These are phyloP conservation scores for Rhododendron griersonianum DNA, from an alignment of 148 eudicot genomes.

Conservation along the genomic window DNA sequence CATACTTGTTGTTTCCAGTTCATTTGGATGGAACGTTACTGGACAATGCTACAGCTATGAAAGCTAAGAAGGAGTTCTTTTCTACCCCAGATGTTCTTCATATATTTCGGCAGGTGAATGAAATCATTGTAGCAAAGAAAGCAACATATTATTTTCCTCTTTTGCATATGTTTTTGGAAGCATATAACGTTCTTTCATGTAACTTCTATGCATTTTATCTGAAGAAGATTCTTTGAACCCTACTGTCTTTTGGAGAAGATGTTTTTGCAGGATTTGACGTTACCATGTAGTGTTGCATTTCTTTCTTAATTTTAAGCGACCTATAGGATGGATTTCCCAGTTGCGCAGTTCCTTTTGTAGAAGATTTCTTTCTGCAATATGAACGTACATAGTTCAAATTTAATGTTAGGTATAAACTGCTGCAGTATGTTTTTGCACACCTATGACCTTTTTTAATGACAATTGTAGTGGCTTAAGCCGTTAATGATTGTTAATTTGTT, in stretches of 20 bases:
- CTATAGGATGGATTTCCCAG: neutral
- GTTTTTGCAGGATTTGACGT: neutral
- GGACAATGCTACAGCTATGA: conserved; percentile 63
- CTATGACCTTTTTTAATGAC: neutral
- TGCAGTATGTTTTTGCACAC: neutral
- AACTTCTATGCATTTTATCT: neutral
- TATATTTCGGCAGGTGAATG: conserved; percentile 78
- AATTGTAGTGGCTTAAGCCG: neutral
- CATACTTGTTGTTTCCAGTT: conserved; percentile 85
- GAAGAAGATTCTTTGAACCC: neutral
- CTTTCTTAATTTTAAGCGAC: neutral
- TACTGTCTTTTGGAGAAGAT: neutral
- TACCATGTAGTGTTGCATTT: neutral
- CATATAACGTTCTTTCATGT: neutral
- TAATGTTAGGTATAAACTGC: neutral
- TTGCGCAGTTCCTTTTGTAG: neutral
- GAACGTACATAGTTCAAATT: neutral
- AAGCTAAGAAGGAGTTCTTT: conserved; percentile 77
- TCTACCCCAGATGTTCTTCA: conserved; percentile 79
- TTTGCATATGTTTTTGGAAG: neutral
- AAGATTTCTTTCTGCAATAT: neutral
- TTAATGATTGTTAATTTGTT: neutral
- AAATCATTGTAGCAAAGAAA: neutral
- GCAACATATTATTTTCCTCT: neutral
- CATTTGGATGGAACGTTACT: conserved; percentile 80